Conservation (phyloP, 1,139 yeast genomes). For the Nakaseomyces delphensis region DNA sequence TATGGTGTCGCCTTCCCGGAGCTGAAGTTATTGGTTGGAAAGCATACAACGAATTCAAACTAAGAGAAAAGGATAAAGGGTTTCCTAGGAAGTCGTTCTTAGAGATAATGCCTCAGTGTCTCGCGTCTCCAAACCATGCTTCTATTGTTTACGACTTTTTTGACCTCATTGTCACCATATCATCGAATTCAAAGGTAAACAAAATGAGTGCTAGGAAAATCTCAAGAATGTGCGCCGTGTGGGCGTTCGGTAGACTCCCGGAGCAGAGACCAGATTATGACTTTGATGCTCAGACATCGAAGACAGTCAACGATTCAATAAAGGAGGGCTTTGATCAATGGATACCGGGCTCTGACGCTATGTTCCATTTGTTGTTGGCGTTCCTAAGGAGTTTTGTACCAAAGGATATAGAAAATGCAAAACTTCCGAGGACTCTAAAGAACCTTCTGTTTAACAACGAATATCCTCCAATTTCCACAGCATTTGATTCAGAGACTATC, state of each 20-base stretch:
- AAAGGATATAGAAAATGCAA: constrained; percentile 41
- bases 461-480: constrained; percentile 51
- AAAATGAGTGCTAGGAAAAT: constrained; percentile 73
- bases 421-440: constrained; percentile 58
- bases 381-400: constrained; percentile 77
- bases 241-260: constrained; percentile 57
- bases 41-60: constrained; percentile 61
- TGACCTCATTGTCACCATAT: constrained; percentile 68
- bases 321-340: constrained; percentile 68
- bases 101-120: constrained; percentile 73
- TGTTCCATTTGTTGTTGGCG: constrained; percentile 69
- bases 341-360: constrained; percentile 78
- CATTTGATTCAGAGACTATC: constrained; percentile 36
- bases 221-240: constrained; percentile 72
- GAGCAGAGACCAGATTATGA: constrained; percentile 19
- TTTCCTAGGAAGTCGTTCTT: constrained; percentile 67
- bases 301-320: constrained; percentile 35
- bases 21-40: constrained; percentile 83
- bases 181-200: constrained; percentile 75
- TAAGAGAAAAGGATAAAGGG: constrained; percentile 54
- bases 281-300: constrained; percentile 14
- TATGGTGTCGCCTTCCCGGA: constrained; percentile 80
- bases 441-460: constrained; percentile 51
- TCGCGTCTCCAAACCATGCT: constrained; percentile 79
- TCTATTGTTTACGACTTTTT: constrained; percentile 81